phyloP scores from a whole-genome alignment of 2,329 filamentous ascomycete genomes.

The Fusarium humuli region DNA sequence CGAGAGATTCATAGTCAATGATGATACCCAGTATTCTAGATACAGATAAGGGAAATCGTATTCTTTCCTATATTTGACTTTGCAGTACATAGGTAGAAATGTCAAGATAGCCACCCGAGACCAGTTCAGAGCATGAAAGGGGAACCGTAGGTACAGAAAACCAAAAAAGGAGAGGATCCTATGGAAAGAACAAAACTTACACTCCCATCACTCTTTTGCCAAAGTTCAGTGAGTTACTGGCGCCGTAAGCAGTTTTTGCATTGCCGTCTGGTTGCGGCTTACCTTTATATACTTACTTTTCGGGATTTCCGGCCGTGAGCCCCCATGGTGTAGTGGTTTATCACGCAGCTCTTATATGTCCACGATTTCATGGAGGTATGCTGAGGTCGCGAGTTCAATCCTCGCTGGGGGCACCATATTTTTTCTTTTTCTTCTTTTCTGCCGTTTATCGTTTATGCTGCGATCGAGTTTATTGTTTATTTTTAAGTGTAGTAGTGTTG shows the following conservation, averaged over 20 bases:
- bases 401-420: slow-evolving; percentile 34
- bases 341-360: slow-evolving; percentile 40
- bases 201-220: background rate
- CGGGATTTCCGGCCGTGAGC: slow-evolving; percentile 19
- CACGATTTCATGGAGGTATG: slow-evolving; percentile 34
- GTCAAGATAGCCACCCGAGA: background rate
- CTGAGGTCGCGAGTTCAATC: slow-evolving; percentile 41
- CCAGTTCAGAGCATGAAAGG: background rate
- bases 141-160: background rate
- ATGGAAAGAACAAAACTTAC: too few relatives aligned
- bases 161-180: background rate
- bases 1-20: background rate
- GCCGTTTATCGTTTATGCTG: rapidly evolving
- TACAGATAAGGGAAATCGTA: background rate
- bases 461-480: background rate
- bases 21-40: too few relatives aligned
- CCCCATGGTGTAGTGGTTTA: slow-evolving; percentile 40
- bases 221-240: background rate
- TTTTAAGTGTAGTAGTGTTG: background rate
- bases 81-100: background rate
- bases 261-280: rapidly evolving
- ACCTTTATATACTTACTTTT: slow-evolving; percentile 1
- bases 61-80: background rate
- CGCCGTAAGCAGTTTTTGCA: too few relatives aligned
- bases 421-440: background rate